Percentiles rank a stretch among this genome's conserved stretches.
Evolutionary conservation across 768 basidiomycete genomes (phyloP).

Genomic region (Calvatia gigantea): DNA sequence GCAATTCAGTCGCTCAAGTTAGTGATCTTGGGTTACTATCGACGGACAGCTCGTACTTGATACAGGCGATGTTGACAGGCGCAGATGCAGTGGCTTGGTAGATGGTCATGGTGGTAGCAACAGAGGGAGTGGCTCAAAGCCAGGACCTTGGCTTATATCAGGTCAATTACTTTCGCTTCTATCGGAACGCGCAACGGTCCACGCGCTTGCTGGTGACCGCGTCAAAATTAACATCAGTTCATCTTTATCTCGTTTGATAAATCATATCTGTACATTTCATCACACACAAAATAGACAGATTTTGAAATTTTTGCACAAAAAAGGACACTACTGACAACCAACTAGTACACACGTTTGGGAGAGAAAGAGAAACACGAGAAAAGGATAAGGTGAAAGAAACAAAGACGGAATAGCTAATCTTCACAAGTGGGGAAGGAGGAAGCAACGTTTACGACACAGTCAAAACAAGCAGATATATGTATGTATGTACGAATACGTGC

Average conservation of each 20-base stretch:
- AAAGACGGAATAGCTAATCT: slow-evolving; percentile 12
- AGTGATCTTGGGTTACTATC: not conserved
- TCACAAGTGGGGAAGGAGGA: slow-evolving; percentile 14
- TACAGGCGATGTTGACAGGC: slow-evolving; percentile 97
- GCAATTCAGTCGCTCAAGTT: not conserved
- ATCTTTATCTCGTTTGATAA: not conserved
- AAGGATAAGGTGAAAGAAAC: slow-evolving; percentile 15
- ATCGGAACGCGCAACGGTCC: not conserved
- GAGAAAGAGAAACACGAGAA: slow-evolving; percentile 12
- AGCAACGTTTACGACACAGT: slow-evolving; percentile 11
- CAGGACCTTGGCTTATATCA: not conserved
- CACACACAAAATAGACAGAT: slow-evolving; percentile 11
- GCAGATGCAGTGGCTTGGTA: slow-evolving; percentile 89
- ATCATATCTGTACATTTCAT: not conserved
- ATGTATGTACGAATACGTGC: slow-evolving; percentile 14
- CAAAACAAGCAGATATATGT: slow-evolving; percentile 15
- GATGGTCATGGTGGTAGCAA: slow-evolving; percentile 26
- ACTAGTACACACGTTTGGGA: slow-evolving; percentile 6
- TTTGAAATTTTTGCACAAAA: slow-evolving; percentile 10
- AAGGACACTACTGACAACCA: slow-evolving; percentile 11
- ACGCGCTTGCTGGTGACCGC: not conserved
- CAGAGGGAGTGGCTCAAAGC: not conserved
- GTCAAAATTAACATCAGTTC: not conserved
- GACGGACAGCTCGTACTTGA: slow-evolving; percentile 59
- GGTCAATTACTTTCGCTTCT: not conserved